Evolutionary conservation across 2,329 filamentous ascomycete species (phyloP), one percentile per base, ranked within the genome.

Genomic region (Coleophoma cylindrospora): DNA sequence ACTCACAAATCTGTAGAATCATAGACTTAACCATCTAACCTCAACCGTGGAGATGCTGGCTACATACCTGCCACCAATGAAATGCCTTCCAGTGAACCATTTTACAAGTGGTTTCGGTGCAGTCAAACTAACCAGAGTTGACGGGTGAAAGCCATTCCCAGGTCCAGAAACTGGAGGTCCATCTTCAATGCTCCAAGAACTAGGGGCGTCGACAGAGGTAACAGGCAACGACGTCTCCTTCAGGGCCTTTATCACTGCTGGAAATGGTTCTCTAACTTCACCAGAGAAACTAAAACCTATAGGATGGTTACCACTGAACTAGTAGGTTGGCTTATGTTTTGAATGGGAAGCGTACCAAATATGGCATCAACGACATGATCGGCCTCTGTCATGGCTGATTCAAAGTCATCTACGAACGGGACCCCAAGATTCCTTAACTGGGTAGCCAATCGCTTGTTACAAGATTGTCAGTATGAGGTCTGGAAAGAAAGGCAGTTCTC

Each of bases 351-450:
- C 71, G 43, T 67, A 87, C 89, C 91, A 65, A 99, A 99, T 54
- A 99, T 89, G 10, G 94, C 90, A 68, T 99, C 94, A 51, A 99
- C 75, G 48, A 99, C 72, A 58, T 95, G 87, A 64, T 96, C 87
- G 2, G 87, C 79, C 48, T 81, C 75, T 43, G 74, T 70, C 7
- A 95, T 66, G 5, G 88, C 85, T 5, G 71, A 60, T 2, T 75
- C 65, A 61, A 97, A 96, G 67, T 96, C 89, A 14, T 89, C 79
- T 14, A 86, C 85, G 66, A 97, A 96, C 1, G 89, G 88, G 27
- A 99, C 76, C 11, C 85, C 77, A 49, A 97, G 82, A 64, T 92
- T 86, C 61, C 86, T 80, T 8, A 97, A 81, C 70, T 99, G 94
- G 57, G 83, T 94, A 57, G 83, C 77, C 40, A 97, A 80, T 47